Evolutionary conservation across 2,329 filamentous ascomycete species (phyloP).

Genomic region (Nemania sp.): DNA sequence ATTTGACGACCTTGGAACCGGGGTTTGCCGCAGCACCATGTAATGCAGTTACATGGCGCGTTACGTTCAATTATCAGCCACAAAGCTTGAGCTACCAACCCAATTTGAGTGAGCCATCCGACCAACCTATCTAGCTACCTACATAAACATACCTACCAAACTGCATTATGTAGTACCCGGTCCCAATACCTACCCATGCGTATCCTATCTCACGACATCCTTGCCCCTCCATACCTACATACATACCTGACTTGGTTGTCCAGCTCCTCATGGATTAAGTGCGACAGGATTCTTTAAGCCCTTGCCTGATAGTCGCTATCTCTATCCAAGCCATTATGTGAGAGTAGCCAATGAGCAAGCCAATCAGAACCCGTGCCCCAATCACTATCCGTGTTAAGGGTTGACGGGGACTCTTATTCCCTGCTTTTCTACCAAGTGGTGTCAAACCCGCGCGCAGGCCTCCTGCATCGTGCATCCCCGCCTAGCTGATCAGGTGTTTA

Average conservation of each 20-base stretch:
- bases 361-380: slow-evolving; percentile 26
- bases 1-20: slow-evolving; percentile 5
- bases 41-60: not conserved
- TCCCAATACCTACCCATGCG: not conserved
- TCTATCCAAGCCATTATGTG: not conserved
- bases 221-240: not conserved
- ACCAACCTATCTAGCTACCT: not conserved
- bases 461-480: slow-evolving; percentile 21
- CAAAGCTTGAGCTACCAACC: slow-evolving; percentile 33
- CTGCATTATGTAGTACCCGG: too few relatives aligned
- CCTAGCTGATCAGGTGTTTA: slow-evolving; percentile 13
- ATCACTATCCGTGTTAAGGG: not conserved
- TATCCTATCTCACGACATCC: not conserved
- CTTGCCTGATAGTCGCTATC: slow-evolving; percentile 6
- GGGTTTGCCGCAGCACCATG: slow-evolving; percentile 1
- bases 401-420: slow-evolving; percentile 16
- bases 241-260: not conserved
- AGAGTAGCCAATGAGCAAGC: slow-evolving; percentile 17
- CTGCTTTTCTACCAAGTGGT: not conserved
- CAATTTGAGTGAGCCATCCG: not conserved
- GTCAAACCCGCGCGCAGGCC: slow-evolving; percentile 15
- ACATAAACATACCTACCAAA: too few relatives aligned
- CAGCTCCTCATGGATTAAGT: slow-evolving; percentile 4
- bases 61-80: slow-evolving; percentile 13
- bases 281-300: not conserved